Evolutionary conservation across 1,139 yeast genomes (phyloP).

Genomic region (Suhomyces ambrosiae): DNA sequence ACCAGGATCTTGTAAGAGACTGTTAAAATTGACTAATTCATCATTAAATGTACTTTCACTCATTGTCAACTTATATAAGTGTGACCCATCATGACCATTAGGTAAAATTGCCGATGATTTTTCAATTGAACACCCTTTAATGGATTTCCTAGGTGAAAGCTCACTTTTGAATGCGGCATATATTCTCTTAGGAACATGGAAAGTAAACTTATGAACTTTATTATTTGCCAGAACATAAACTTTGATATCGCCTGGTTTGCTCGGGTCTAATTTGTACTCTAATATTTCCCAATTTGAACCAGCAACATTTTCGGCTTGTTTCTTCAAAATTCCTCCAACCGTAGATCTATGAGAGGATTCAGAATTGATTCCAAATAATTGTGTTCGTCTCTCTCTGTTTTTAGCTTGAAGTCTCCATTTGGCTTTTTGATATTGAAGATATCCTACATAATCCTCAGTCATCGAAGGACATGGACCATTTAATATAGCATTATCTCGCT

Average conservation of each 20-base stretch:
- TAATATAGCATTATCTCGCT: constrained; percentile 44
- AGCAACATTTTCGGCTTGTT: constrained; percentile 78
- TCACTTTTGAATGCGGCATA: constrained; percentile 67
- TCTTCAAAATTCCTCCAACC: constrained; percentile 69
- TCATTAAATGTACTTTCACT: constrained; percentile 62
- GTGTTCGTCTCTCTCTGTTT: constrained; percentile 70
- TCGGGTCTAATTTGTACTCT: constrained; percentile 62
- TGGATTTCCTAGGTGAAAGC: constrained; percentile 44
- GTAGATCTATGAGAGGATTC: constrained; percentile 51
- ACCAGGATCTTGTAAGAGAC: constrained; percentile 64
- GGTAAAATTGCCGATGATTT: constrained; percentile 66
- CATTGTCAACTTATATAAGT: constrained; percentile 66
- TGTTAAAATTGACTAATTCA: constrained; percentile 59
- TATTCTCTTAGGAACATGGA: constrained; percentile 74
- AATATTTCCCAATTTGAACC: constrained; percentile 83
- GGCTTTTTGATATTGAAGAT: constrained; percentile 76
- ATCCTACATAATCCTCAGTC: constrained; percentile 71
- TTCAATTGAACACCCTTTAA: constrained; percentile 60
- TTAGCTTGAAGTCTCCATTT: constrained; percentile 81
- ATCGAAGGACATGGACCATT: constrained; percentile 70
- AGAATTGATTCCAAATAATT: constrained; percentile 71
- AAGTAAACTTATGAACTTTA: constrained; percentile 70
- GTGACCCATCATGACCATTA: constrained; percentile 60
- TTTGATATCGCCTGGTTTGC: constrained; percentile 71
- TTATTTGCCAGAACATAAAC: constrained; percentile 72